These are phyloP conservation scores for Apiotrichum domesticum DNA, from an alignment of 1,284 basidiomycete genomes.

Conservation along the genomic window DNA sequence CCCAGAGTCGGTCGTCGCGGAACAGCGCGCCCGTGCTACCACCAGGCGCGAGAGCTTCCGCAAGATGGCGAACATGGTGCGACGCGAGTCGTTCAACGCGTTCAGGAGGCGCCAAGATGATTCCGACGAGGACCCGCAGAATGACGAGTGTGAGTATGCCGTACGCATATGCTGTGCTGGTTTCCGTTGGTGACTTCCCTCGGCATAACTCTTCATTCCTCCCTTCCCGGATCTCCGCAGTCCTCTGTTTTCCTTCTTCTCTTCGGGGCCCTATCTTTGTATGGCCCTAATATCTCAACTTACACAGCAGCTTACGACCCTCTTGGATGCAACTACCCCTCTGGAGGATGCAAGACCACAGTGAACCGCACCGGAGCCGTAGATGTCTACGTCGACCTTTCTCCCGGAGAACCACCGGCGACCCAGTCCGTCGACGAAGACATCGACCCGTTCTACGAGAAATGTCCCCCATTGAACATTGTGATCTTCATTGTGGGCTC, in stretches of 20 bases:
- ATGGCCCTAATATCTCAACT: background rate
- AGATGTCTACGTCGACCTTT: background rate
- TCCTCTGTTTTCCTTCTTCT: background rate
- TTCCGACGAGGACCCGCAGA: background rate
- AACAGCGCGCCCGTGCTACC: background rate
- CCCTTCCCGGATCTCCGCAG: too few relatives aligned
- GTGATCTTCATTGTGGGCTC: constrained; percentile 63
- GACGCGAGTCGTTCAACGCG: background rate
- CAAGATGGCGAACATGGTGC: background rate
- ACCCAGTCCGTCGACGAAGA: background rate
- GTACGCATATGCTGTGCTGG: too few relatives aligned
- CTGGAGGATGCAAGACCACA: background rate
- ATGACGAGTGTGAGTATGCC: background rate
- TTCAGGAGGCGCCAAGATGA: background rate
- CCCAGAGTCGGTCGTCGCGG: background rate
- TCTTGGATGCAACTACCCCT: background rate
- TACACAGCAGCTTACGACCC: background rate
- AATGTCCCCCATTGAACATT: constrained; percentile 53
- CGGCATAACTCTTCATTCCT: too few relatives aligned
- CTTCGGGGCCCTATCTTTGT: background rate
- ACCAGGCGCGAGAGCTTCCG: background rate
- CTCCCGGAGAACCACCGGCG: background rate
- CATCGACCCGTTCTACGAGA: background rate
- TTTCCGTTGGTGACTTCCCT: too few relatives aligned
- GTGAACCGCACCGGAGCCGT: background rate